These are phyloP conservation scores for Naematelia encephala DNA, from an alignment of 768 basidiomycete species.

Conservation along the genomic window DNA sequence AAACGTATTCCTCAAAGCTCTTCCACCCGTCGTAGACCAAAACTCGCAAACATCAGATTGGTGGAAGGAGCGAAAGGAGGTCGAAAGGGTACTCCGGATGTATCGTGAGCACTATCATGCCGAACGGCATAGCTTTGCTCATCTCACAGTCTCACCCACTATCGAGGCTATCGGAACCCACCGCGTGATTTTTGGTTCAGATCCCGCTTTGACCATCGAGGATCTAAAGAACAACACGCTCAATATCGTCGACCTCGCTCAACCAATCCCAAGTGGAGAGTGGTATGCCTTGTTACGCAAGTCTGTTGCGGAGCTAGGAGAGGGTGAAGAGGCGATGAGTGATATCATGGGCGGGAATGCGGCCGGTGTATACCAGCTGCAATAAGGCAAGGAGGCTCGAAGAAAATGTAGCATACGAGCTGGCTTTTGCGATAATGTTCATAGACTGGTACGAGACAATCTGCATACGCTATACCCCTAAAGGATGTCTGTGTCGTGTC, in stretches of 20 bases:
- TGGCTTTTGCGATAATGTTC: too few relatives aligned
- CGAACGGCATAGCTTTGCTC: background rate
- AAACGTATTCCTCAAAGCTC: slow-evolving; percentile 37
- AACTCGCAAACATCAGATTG: slow-evolving; percentile 13
- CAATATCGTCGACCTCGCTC: slow-evolving; percentile 14
- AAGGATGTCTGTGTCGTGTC: too few relatives aligned
- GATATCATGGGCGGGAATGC: slow-evolving; percentile 36
- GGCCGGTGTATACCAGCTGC: slow-evolving; percentile 29
- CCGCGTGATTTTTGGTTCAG: slow-evolving; percentile 43
- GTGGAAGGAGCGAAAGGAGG: slow-evolving; percentile 40
- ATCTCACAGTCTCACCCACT: slow-evolving; percentile 37
- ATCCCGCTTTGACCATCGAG: slow-evolving; percentile 22
- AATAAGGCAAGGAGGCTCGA: too few relatives aligned
- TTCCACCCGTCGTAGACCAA: slow-evolving; percentile 35
- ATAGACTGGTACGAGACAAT: too few relatives aligned
- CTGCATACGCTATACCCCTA: too few relatives aligned
- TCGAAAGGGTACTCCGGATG: slow-evolving; percentile 39
- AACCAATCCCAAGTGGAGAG: slow-evolving; percentile 25
- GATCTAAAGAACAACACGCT: slow-evolving; percentile 8
- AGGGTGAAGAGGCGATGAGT: slow-evolving; percentile 30
- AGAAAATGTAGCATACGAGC: too few relatives aligned
- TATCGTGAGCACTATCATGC: slow-evolving; percentile 37
- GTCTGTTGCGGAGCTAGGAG: slow-evolving; percentile 28
- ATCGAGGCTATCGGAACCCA: slow-evolving; percentile 48
- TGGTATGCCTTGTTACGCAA: slow-evolving; percentile 38